Evolutionary conservation across 1,139 yeast species (phyloP), one percentile per base, ranked within the genome.

Genomic region (Hansenula lynferdii): DNA sequence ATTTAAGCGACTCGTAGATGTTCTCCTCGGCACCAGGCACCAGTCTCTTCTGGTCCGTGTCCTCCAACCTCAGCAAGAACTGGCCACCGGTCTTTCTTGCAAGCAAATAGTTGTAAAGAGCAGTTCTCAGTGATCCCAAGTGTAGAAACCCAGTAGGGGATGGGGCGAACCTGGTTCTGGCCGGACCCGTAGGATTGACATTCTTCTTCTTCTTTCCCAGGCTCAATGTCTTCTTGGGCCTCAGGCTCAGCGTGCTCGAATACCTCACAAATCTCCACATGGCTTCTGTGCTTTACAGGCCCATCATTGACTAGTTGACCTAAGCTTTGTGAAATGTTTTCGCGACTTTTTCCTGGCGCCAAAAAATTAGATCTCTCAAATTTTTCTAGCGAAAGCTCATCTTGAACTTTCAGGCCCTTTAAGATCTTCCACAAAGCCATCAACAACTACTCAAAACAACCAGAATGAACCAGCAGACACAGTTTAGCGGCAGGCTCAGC

Each of bases 61-160:
- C 98, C 57, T 92, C 99, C 16, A 92, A 61, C 32, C 99, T 70
- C 17, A 92, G 61, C 5, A 94, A 49, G 52, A 92, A 94, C 49
- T 77, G 75, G 0, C 98, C 98, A 0, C 78, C 77, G 0, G 96
- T 86, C 42, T 75, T 73, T 49, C 70, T 77, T 1, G 98, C 97
- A 20, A 86, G 64, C 23, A 92, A 61, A 54, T 82, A 92, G 58
- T 92, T 94, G 63, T 87, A 94, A 22, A 92, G 61, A 0, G 98
- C 97, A 0, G 99, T 92, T 56, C 99, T 66, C 36, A 94, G 60
- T 0, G 97, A 89, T 0, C 99, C 99, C 41, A 94, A 60, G 58
- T 92, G 99, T 28, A 94, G 69, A 46, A 75, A 76, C 0, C 99
- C 99, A 0, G 99, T 92, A 1, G 99, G 99, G 3, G 97, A 90